Percentiles rank a stretch among this genome's conserved stretches.
Conservation (phyloP, 1,139 yeast species). For the Suhomyces taliae region DNA sequence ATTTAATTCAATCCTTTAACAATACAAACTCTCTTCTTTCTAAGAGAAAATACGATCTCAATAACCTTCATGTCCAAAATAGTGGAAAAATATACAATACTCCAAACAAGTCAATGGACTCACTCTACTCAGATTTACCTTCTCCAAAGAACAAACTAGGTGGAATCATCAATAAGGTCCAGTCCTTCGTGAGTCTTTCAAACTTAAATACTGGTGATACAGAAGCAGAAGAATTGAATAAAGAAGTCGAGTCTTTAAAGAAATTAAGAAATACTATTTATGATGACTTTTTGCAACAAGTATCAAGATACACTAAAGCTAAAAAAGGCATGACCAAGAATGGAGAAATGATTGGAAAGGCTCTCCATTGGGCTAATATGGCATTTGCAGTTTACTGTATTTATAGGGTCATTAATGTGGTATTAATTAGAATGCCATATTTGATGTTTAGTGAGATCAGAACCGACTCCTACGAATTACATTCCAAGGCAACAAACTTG, state of each 20-base stretch:
- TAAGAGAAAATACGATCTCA: constrained; percentile 35
- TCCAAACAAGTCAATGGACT: constrained; percentile 12
- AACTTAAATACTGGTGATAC: constrained; percentile 14
- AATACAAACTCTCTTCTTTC: constrained; percentile 36
- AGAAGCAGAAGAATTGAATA: constrained; percentile 35
- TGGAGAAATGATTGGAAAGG: constrained; percentile 1
- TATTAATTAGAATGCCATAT: constrained; percentile 41
- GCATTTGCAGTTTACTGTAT: constrained; percentile 62
- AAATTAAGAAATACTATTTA: constrained; percentile 29
- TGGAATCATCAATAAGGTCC: constrained; percentile 40
- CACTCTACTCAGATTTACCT: neutral
- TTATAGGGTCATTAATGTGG: constrained; percentile 56
- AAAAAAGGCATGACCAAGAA: neutral
- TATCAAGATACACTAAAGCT: constrained; percentile 15
- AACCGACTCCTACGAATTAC: constrained; percentile 5
- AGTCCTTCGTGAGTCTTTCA: constrained; percentile 42
- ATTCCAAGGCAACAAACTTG: constrained; percentile 9
- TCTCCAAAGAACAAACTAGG: constrained; percentile 17
- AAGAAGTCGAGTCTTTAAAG: constrained; percentile 37
- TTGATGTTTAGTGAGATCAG: constrained; percentile 6
- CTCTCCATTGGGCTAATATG: constrained; percentile 18
- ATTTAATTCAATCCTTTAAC: constrained; percentile 37
- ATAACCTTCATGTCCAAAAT: constrained; percentile 18
- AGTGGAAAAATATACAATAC: constrained; percentile 33
- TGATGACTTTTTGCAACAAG: constrained; percentile 26